Evolutionary conservation across 805 yeast genomes (phyloP).

Genomic region (Citeromyces matritensis): DNA sequence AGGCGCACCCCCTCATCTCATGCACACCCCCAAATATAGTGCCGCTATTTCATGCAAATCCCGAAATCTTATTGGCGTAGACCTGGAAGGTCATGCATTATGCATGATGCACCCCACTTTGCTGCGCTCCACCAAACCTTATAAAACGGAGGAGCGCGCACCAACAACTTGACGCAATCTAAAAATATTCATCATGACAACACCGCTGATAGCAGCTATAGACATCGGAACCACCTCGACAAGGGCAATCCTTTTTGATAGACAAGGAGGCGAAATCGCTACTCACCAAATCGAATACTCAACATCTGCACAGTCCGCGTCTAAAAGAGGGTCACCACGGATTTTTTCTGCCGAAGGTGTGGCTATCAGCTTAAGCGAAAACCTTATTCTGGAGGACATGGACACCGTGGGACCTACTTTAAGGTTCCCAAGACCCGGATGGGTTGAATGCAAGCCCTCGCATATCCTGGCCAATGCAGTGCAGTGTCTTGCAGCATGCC

Average conservation of each 20-base stretch:
- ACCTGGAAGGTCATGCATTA: too few species aligned
- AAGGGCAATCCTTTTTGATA: constrained; percentile 68
- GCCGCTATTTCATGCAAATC: too few species aligned
- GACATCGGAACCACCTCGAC: constrained; percentile 92
- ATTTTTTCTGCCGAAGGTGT: constrained; percentile 66
- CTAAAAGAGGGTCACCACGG: constrained; percentile 22
- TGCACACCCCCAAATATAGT: too few species aligned
- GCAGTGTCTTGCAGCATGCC: constrained; percentile 60
- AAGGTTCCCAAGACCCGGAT: constrained; percentile 68
- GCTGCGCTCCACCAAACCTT: too few species aligned
- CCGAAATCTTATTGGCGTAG: too few species aligned
- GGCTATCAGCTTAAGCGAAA: constrained; percentile 38
- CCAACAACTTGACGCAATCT: too few species aligned
- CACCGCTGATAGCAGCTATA: constrained; percentile 48
- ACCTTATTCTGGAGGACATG: constrained; percentile 48
- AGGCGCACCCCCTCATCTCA: too few species aligned
- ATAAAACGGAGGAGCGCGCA: too few species aligned
- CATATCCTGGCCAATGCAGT: constrained; percentile 70
- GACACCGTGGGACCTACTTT: constrained; percentile 50
- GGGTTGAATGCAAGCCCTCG: constrained; percentile 90
- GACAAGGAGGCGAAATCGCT: constrained; percentile 64
- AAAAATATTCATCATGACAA: constrained; percentile 1
- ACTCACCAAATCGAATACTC: constrained; percentile 84
- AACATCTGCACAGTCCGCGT: constrained; percentile 23
- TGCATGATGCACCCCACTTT: too few species aligned